Conservation (phyloP, 129 eudicot species). For the Helichrysum umbraculigerum region DNA sequence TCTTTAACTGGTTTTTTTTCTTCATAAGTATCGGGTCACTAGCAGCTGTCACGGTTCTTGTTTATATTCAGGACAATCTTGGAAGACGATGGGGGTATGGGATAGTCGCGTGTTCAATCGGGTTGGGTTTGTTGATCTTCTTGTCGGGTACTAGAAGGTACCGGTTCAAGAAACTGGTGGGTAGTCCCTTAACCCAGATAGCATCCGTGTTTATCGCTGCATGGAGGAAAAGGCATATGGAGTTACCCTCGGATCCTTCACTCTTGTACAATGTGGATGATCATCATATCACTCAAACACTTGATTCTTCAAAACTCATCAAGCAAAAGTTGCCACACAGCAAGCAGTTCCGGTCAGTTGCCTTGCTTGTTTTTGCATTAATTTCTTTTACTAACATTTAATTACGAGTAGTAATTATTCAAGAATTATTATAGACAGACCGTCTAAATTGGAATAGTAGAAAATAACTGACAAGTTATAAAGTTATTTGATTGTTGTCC, state of each 20-base stretch:
- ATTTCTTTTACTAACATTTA: background rate
- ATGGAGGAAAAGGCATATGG: constrained; percentile 65
- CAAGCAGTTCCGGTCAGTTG: constrained; percentile 80
- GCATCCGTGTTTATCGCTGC: constrained; percentile 79
- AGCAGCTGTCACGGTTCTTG: constrained; percentile 76
- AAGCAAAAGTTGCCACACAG: constrained; percentile 83
- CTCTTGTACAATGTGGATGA: constrained; percentile 55
- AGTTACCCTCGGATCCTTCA: constrained; percentile 72
- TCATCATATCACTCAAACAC: constrained; percentile 20
- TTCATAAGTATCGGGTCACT: constrained; percentile 88
- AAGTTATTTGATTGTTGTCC: background rate
- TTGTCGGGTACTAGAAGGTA: constrained; percentile 68
- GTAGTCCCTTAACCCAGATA: constrained; percentile 93
- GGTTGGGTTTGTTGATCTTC: constrained; percentile 61
- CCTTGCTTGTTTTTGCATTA: background rate
- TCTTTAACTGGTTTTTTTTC: constrained; percentile 96
- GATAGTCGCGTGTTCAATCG: constrained; percentile 66
- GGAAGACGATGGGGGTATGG: constrained; percentile 97
- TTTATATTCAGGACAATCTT: constrained; percentile 79
- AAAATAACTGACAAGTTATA: too few species aligned
- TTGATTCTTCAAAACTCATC: constrained; percentile 29
- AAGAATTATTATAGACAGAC: background rate
- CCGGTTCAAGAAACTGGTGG: constrained; percentile 86
- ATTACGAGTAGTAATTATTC: background rate
- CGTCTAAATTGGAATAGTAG: background rate